A percentile compares a stretch with the other conserved stretches of the same genome.
These are phyloP conservation scores for Scenedesmus sp. DNA, from an alignment of 163 green algal genomes.

Conservation along the genomic window DNA sequence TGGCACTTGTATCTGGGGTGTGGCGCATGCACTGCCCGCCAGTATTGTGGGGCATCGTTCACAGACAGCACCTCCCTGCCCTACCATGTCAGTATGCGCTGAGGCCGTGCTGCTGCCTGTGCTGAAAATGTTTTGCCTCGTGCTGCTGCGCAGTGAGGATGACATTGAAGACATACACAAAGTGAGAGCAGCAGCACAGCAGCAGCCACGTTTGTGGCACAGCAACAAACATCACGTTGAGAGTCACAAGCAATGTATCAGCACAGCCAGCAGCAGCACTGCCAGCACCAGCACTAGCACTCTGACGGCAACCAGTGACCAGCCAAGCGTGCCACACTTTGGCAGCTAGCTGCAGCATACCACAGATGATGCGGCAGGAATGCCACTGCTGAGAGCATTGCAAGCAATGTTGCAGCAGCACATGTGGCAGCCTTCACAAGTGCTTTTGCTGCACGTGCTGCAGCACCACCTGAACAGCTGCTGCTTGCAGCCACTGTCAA, in stretches of 20 bases:
- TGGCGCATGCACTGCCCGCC: background rate
- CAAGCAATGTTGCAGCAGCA: no score
- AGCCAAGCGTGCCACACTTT: background rate
- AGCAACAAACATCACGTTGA: no score
- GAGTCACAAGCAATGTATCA: no score
- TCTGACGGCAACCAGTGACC: background rate
- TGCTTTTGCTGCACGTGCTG: no score
- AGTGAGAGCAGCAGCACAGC: slow-evolving; percentile 57
- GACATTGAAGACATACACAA: slow-evolving; percentile 94
- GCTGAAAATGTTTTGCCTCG: background rate
- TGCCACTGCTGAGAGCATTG: no score
- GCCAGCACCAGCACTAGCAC: background rate
- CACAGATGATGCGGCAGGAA: no score
- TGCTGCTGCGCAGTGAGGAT: slow-evolving; percentile 83
- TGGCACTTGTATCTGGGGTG: background rate
- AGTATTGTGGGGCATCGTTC: no score
- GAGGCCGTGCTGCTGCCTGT: slow-evolving; percentile 6
- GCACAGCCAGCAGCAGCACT: background rate
- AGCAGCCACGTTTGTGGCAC: background rate
- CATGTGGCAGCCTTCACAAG: no score
- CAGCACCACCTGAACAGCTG: no score
- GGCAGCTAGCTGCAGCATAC: background rate
- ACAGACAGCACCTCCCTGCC: background rate
- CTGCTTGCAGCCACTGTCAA: no score
- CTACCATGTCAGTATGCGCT: background rate